Conservation (phyloP, 331 rosid species). For the Pyrus hybrid region DNA sequence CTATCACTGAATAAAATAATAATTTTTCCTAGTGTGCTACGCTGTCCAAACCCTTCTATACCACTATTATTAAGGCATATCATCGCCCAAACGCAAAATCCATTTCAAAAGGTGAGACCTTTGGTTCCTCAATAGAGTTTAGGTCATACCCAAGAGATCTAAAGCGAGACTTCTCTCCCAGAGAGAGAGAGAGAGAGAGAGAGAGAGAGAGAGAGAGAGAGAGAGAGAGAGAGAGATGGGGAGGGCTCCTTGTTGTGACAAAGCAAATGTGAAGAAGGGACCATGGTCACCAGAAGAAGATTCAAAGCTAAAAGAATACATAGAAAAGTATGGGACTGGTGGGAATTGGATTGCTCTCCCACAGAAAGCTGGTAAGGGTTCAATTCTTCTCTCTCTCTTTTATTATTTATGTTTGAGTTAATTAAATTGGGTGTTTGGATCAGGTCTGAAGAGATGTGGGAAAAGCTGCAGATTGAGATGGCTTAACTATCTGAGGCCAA, state of each 20-base stretch:
- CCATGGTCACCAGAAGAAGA: slow-evolving; percentile 99
- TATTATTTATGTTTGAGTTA: not conserved
- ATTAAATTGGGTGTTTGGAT: not conserved
- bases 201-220: slow-evolving; percentile 7
- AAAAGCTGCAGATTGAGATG: slow-evolving; percentile 95
- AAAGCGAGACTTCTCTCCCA: not conserved
- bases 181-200: not conserved
- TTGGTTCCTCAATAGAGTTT: slow-evolving; percentile 20
- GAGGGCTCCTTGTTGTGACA: slow-evolving; percentile 97
- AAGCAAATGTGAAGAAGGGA: slow-evolving; percentile 90
- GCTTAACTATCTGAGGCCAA: slow-evolving; percentile 94
- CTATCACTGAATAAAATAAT: not conserved
- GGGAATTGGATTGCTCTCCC: slow-evolving; percentile 98
- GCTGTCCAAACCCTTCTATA: slow-evolving; percentile 14
- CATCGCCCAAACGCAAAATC: slow-evolving; percentile 3
- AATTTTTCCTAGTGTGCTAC: not conserved
- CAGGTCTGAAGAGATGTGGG: slow-evolving; percentile 88
- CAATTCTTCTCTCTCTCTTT: not conserved
- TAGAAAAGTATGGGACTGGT: slow-evolving; percentile 72
- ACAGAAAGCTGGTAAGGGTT: slow-evolving; percentile 70
- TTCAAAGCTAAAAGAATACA: slow-evolving; percentile 69
- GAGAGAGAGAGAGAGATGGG: slow-evolving; percentile 53
- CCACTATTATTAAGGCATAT: slow-evolving; percentile 24
- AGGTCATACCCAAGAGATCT: slow-evolving; percentile 7
- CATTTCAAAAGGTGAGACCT: slow-evolving; percentile 29